These are phyloP conservation scores for Fragaria vesca DNA, from an alignment of 306 rosid species.

Conservation along the genomic window DNA sequence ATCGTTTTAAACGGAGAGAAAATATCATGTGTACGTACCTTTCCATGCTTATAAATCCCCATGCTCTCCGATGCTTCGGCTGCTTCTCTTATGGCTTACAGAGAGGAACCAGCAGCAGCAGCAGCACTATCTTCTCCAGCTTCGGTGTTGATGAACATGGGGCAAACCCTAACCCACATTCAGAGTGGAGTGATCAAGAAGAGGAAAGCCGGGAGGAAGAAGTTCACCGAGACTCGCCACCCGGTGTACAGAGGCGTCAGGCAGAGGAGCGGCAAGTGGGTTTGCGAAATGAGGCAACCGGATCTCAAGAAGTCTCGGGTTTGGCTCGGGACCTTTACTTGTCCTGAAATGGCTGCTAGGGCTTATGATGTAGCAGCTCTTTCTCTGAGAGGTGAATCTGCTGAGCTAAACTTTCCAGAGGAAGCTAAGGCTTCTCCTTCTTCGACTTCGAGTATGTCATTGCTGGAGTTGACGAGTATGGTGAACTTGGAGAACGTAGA, in stretches of 20 bases:
- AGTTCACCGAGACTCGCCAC: conserved; percentile 71
- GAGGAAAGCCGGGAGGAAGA: conserved; percentile 60
- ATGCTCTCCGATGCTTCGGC: background rate
- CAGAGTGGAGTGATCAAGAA: conserved; percentile 27
- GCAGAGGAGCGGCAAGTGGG: conserved; percentile 73
- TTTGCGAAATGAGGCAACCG: conserved; percentile 63
- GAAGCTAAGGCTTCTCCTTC: conserved; percentile 9
- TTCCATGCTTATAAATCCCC: background rate
- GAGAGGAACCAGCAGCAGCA: background rate
- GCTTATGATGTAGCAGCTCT: conserved; percentile 69
- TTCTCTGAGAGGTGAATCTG: conserved; percentile 46
- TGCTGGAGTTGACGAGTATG: conserved; percentile 19
- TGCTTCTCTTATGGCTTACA: background rate
- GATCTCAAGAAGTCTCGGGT: conserved; percentile 44
- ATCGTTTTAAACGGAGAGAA: background rate
- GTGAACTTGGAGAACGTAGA: conserved; percentile 1
- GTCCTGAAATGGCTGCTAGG: conserved; percentile 69
- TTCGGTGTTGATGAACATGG: background rate
- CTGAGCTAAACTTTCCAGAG: conserved; percentile 50
- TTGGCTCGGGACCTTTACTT: conserved; percentile 66
- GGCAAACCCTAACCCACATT: background rate
- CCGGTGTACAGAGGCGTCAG: conserved; percentile 69
- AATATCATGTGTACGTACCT: background rate
- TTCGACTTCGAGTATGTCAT: background rate
- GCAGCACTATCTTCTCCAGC: background rate